Evolutionary conservation across 192 early-diverging fungal genomes (phyloP).

Genomic region (Podila horticola): DNA sequence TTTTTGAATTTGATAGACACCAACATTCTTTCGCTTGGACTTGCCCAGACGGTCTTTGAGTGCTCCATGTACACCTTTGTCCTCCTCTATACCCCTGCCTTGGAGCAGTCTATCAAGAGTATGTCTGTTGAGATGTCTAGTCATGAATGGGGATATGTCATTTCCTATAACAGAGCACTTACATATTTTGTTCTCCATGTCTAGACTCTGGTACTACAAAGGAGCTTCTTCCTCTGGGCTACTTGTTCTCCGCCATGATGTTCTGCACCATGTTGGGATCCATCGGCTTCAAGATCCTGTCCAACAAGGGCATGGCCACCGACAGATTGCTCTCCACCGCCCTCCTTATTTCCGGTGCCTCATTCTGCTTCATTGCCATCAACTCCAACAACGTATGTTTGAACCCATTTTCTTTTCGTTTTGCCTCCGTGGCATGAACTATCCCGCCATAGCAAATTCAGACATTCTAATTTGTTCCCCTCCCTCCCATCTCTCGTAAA

Average conservation of each 20-base stretch:
- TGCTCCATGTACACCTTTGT: slow-evolving; percentile 75
- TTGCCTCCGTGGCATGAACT: no score
- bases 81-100: slow-evolving; percentile 64
- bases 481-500: background rate
- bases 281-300: slow-evolving; percentile 51
- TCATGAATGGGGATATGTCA: background rate
- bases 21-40: slow-evolving; percentile 61
- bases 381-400: slow-evolving; percentile 12
- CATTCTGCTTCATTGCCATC: slow-evolving; percentile 53
- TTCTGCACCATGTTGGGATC: slow-evolving; percentile 65
- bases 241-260: slow-evolving; percentile 66
- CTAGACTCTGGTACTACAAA: background rate
- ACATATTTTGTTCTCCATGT: background rate
- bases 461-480: background rate
- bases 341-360: slow-evolving; percentile 45
- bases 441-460: no score
- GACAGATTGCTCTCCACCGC: slow-evolving; percentile 49
- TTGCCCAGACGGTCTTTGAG: slow-evolving; percentile 72
- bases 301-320: slow-evolving; percentile 20
- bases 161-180: background rate
- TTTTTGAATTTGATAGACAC: slow-evolving; percentile 44
- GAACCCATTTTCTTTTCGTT: no score
- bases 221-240: slow-evolving; percentile 55
- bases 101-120: slow-evolving; percentile 52
- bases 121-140: background rate